These are phyloP conservation scores for Macrolepiota albuminosa DNA, from an alignment of 768 basidiomycete genomes.

Conservation along the genomic window DNA sequence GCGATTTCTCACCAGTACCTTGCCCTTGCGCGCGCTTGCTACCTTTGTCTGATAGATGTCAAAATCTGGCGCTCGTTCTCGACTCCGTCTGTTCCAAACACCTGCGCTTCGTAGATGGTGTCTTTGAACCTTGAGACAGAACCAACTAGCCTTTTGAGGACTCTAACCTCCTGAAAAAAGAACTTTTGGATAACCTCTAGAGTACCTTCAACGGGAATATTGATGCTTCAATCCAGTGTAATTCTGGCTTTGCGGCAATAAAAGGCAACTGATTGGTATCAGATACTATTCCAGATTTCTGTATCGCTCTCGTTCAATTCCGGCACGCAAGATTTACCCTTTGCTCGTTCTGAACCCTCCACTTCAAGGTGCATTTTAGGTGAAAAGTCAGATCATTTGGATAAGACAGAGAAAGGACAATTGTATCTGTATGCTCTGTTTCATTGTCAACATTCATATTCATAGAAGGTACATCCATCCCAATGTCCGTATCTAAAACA, in stretches of 20 bases:
- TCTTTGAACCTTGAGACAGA: not conserved
- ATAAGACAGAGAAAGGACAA: not conserved
- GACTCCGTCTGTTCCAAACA: not conserved
- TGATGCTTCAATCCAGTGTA: not conserved
- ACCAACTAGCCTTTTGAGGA: not conserved
- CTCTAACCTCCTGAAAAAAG: not conserved
- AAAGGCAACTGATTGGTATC: not conserved
- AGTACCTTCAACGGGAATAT: not conserved
- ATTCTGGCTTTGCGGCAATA: not conserved
- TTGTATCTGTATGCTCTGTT: not conserved
- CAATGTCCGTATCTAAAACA: constrained; percentile 7
- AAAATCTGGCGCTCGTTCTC: not conserved
- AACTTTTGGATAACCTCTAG: not conserved
- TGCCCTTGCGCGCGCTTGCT: not conserved
- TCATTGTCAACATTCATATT: not conserved
- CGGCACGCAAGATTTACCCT: not conserved
- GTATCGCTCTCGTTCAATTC: not conserved
- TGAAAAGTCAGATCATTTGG: not conserved
- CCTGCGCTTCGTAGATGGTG: not conserved
- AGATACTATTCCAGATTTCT: no score
- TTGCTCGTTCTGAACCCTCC: not conserved
- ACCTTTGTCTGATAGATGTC: no score
- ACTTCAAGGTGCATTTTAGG: no score
- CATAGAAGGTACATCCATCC: constrained; percentile 4
- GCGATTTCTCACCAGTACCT: not conserved